Percentiles rank a stretch among this genome's conserved stretches.
Evolutionary conservation across 2,329 filamentous ascomycete genomes (phyloP).

Genomic region (Rutstroemia sp.): DNA sequence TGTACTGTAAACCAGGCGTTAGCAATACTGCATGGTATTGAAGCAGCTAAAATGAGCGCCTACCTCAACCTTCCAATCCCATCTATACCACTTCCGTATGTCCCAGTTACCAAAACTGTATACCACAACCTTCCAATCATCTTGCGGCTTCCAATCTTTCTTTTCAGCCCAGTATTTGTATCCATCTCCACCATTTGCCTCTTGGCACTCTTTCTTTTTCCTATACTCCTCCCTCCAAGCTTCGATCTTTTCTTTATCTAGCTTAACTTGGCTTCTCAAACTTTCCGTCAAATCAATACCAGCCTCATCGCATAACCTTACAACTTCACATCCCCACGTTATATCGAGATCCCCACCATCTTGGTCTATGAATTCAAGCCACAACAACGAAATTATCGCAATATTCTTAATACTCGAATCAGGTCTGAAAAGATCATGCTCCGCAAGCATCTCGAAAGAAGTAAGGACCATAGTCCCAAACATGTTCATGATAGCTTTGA

Average conservation of each 20-base stretch:
- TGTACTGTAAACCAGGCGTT: background rate
- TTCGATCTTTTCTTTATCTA: constrained; percentile 9
- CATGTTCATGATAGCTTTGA: constrained; percentile 37
- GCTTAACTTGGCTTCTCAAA: constrained; percentile 13
- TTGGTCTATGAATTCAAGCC: constrained; percentile 41
- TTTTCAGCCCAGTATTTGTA: background rate
- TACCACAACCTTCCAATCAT: background rate
- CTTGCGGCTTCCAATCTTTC: background rate
- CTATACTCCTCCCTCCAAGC: background rate
- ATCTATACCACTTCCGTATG: constrained; percentile 13
- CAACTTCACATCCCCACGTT: constrained; percentile 47
- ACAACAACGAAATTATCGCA: constrained; percentile 39
- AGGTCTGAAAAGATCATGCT: constrained; percentile 26
- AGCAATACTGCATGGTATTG: background rate
- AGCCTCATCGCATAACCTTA: constrained; percentile 16
- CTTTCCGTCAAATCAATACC: constrained; percentile 13
- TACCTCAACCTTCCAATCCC: constrained; percentile 18
- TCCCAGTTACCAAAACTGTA: background rate
- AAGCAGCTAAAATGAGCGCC: background rate
- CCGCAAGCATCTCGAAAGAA: constrained; percentile 42
- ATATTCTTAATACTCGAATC: constrained; percentile 40
- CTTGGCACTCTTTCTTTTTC: constrained; percentile 5
- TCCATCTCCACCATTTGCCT: background rate
- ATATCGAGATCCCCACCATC: constrained; percentile 40
- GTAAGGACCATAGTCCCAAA: constrained; percentile 52